Evolutionary conservation across 805 yeast species (phyloP).

Genomic region (Candida multigemmis): DNA sequence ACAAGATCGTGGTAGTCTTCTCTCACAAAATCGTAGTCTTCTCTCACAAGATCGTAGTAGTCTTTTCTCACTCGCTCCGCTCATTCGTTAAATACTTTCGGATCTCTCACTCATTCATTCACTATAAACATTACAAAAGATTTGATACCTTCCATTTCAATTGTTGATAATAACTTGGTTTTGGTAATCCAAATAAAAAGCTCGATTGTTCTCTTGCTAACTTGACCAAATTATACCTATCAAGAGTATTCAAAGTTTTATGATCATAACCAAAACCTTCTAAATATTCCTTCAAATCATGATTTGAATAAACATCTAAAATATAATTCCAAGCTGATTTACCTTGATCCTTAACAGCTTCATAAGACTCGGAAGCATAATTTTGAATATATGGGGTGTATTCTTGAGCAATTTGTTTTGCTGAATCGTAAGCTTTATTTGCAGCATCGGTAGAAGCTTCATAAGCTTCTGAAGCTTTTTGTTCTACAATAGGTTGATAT

Average conservation of each 20-base stretch:
- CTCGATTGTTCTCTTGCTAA: constrained; percentile 33
- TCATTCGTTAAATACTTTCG: too few species aligned
- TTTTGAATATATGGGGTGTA: background rate
- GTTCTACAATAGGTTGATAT: constrained; percentile 1
- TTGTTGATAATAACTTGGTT: too few species aligned
- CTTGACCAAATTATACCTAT: constrained; percentile 23
- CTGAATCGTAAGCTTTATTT: constrained; percentile 1
- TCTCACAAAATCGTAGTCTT: too few species aligned
- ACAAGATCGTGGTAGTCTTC: too few species aligned
- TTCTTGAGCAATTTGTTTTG: constrained; percentile 1
- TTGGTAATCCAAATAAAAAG: constrained; percentile 23
- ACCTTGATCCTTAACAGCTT: constrained; percentile 3
- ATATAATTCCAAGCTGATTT: constrained; percentile 7
- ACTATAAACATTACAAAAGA: too few species aligned
- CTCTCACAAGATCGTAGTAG: too few species aligned
- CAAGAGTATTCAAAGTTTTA: constrained; percentile 8
- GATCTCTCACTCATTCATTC: too few species aligned
- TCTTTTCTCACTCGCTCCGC: too few species aligned
- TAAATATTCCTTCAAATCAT: constrained; percentile 33
- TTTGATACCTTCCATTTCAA: too few species aligned
- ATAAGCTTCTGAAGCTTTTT: constrained; percentile 2
- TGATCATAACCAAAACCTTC: constrained; percentile 31
- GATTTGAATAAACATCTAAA: constrained; percentile 32
- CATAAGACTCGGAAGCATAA: constrained; percentile 2
- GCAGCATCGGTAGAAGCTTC: constrained; percentile 1